phyloP scores from a whole-genome alignment of 306 rosid species.

The Begonia masoniana region DNA sequence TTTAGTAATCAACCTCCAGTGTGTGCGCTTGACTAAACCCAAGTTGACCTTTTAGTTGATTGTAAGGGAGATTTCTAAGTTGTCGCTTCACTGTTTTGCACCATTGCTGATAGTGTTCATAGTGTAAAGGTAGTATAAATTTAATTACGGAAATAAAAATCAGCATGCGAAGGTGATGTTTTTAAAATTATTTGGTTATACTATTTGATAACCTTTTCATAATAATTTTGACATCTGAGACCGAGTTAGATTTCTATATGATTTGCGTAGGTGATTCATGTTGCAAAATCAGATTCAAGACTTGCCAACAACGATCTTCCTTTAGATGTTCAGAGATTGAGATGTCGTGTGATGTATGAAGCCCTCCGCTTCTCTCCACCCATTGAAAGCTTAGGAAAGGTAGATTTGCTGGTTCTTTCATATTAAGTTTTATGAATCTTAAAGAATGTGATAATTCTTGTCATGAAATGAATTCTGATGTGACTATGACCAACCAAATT shows the following conservation, averaged over 20 bases:
- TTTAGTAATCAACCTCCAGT: too few relatives aligned
- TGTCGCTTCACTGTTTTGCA: too few relatives aligned
- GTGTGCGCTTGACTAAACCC: too few relatives aligned
- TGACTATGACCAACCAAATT: neutral
- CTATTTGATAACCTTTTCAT: too few relatives aligned
- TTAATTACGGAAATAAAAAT: too few relatives aligned
- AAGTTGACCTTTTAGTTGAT: too few relatives aligned
- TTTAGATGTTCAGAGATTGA: conserved; percentile 71
- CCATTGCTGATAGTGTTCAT: too few relatives aligned
- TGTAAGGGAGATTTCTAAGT: too few relatives aligned
- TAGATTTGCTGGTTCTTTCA: conserved; percentile 17
- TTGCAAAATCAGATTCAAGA: conserved; percentile 86
- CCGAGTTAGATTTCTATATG: conserved; percentile 13
- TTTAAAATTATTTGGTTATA: too few relatives aligned
- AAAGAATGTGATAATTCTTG: neutral
- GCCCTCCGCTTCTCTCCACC: conserved; percentile 82
- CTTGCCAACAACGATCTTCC: conserved; percentile 90
- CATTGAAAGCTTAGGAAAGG: conserved; percentile 80
- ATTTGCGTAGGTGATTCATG: conserved; percentile 66
- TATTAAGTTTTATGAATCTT: neutral
- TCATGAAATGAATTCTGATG: neutral
- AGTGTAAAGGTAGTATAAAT: too few relatives aligned
- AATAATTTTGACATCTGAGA: neutral
- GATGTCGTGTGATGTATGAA: conserved; percentile 81
- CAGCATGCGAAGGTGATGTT: too few relatives aligned